phyloP scores from a whole-genome alignment of 2,329 filamentous ascomycete genomes.

The Xylariaceae sp. region DNA sequence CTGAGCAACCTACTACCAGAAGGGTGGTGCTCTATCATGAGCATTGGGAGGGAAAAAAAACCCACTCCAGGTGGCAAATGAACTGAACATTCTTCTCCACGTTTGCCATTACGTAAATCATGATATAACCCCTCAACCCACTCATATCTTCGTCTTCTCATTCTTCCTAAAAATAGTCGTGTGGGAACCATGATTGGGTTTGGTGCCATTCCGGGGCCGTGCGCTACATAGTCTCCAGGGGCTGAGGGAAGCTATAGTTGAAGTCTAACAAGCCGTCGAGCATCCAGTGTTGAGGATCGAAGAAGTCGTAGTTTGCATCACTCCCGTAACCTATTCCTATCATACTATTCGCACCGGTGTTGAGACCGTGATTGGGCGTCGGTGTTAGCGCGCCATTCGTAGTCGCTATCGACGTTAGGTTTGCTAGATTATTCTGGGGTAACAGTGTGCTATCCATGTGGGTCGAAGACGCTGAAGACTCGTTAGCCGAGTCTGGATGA shows the following conservation, averaged over 20 bases:
- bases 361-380: slow-evolving; percentile 48
- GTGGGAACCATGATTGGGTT: slow-evolving; percentile 1
- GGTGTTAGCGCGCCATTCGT: slow-evolving; percentile 58
- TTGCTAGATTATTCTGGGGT: slow-evolving; percentile 51
- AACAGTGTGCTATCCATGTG: slow-evolving; percentile 65
- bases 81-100: slow-evolving; percentile 26
- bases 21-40: not conserved
- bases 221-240: slow-evolving; percentile 55
- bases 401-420: slow-evolving; percentile 48
- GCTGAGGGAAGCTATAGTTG: slow-evolving; percentile 64
- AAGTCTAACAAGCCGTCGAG: slow-evolving; percentile 83
- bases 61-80: slow-evolving; percentile 24
- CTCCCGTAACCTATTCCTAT: slow-evolving; percentile 59
- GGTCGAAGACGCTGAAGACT: slow-evolving; percentile 70
- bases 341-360: slow-evolving; percentile 49
- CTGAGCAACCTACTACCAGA: not conserved
- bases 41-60: slow-evolving; percentile 20
- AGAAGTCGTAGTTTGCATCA: slow-evolving; percentile 79
- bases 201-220: not conserved
- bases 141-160: slow-evolving; percentile 21
- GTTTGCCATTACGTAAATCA: slow-evolving; percentile 21
- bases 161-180: slow-evolving; percentile 14
- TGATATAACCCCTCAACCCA: slow-evolving; percentile 16
- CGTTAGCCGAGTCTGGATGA: slow-evolving; percentile 76
- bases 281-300: slow-evolving; percentile 93